Conservation (phyloP, 768 basidiomycete genomes). For the Pleurotus giganteus region DNA sequence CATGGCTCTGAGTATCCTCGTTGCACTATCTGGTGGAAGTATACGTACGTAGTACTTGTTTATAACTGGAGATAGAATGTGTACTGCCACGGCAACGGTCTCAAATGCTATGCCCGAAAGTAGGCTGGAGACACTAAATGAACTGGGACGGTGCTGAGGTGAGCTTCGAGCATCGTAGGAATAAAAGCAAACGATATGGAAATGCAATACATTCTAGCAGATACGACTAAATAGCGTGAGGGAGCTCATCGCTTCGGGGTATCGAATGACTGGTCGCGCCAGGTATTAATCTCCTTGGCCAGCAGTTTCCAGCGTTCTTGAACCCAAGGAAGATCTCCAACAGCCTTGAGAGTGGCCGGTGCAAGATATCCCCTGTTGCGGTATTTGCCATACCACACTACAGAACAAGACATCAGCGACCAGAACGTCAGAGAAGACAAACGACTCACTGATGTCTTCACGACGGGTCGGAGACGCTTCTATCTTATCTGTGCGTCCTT, state of each 20-base stretch:
- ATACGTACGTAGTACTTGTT: too few species aligned
- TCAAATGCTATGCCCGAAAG: too few species aligned
- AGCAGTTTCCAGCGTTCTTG: constrained; percentile 70
- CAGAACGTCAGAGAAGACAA: constrained; percentile 1
- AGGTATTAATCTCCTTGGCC: constrained; percentile 57
- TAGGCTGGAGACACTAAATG: too few species aligned
- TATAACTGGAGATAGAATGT: too few species aligned
- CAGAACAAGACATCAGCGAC: constrained; percentile 5
- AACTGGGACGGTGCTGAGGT: too few species aligned
- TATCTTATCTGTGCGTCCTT: constrained; percentile 66
- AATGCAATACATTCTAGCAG: too few species aligned
- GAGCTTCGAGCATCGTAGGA: too few species aligned
- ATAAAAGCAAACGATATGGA: too few species aligned
- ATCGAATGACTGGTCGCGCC: constrained; percentile 45
- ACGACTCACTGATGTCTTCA: constrained; percentile 72
- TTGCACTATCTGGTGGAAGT: too few species aligned
- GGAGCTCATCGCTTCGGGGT: not conserved
- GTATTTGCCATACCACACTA: constrained; percentile 79
- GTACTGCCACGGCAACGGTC: too few species aligned
- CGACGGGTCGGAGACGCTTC: constrained; percentile 84
- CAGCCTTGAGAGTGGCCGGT: constrained; percentile 48
- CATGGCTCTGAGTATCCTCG: too few species aligned
- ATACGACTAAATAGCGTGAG: too few species aligned
- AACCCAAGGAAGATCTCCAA: constrained; percentile 53
- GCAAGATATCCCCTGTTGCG: constrained; percentile 77